Evolutionary conservation across 345 rosid species (phyloP), one percentile per base, ranked within the genome.

Genomic region (Barbarea vulgaris): DNA sequence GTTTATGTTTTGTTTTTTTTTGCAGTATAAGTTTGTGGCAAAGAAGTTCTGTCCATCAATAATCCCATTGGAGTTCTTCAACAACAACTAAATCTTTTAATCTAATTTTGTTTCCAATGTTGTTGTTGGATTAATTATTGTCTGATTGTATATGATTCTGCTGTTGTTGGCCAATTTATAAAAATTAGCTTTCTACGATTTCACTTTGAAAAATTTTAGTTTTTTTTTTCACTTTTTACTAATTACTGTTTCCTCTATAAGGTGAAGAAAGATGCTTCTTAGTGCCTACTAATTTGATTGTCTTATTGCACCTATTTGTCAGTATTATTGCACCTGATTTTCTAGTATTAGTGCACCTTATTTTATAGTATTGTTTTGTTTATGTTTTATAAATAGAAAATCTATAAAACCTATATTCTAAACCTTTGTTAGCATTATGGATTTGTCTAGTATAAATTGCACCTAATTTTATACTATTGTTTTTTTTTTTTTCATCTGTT

Each of bases 21-120:
- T 58, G 77, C 73, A 77, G 81, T 77, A 77, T 39, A 77, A 77
- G 58, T 77, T 77, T 72, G 97, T 88, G 78, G 93, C 97, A 7
- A 95, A 92, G 84, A 90, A 92, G 85, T 69, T 77, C 61, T 89
- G 91, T 80, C 96, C 97, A 46, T 80, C 93, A 2, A 77, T 87
- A 36, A 89, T 92, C 54, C 97, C 97, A 39, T 69, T 30, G 37
- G 93, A 91, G 52, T 87, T 81, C 80, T 89, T 92, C 85, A 66
- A 65, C 73, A 71, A 71, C 77, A 64, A 27, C 62, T 77, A 64
- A 53, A 47, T 64, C 18, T 2, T 37, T 11, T 15, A 10, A 1
- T 61, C 25, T 33, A 56, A 70, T 12, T 28, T 36, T 21, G 7
- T 71, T 56, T 65, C 77, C 72, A 77, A 50, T 77, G 47, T 21